A percentile compares a stretch with the other conserved stretches of the same genome.
These are phyloP conservation scores for Borovskyia barvae DNA, from an alignment of 208 protist species.

Conservation along the genomic window DNA sequence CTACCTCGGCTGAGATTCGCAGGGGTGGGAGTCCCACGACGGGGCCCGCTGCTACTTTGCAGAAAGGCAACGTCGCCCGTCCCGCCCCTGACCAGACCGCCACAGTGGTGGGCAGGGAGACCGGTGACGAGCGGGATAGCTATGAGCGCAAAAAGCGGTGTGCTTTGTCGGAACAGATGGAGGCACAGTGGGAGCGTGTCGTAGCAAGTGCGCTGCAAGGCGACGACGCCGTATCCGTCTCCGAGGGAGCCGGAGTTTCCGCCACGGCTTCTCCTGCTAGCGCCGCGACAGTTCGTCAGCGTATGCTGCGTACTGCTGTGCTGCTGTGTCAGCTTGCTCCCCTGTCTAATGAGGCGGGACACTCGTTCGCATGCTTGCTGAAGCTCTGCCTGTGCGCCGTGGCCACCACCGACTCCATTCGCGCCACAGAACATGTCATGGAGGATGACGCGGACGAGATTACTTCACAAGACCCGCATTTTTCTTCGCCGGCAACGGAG, in stretches of 20 bases:
- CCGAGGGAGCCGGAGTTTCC: background rate
- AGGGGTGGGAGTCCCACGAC: too few species aligned
- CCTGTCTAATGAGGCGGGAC: constrained; percentile 10
- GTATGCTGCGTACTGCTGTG: constrained; percentile 22
- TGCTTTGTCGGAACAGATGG: constrained; percentile 7
- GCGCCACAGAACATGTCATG: constrained; percentile 1
- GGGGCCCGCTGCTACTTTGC: background rate
- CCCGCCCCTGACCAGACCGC: background rate
- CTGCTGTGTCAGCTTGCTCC: constrained; percentile 16
- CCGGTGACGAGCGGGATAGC: background rate
- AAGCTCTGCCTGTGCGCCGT: constrained; percentile 24
- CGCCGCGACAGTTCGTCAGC: constrained; percentile 7
- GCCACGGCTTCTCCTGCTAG: background rate
- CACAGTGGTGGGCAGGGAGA: background rate
- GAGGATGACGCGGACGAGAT: background rate
- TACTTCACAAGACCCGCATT: too few species aligned
- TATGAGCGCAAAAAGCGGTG: constrained; percentile 28
- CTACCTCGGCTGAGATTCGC: too few species aligned
- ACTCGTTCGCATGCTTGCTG: constrained; percentile 28
- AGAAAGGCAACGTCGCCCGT: background rate
- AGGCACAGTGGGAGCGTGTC: constrained; percentile 26
- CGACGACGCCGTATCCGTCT: constrained; percentile 2
- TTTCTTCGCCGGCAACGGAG: too few species aligned
- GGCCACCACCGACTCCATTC: constrained; percentile 16
- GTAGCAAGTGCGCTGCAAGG: constrained; percentile 7